phyloP scores from a whole-genome alignment of 345 rosid genomes.

The Eucalyptus erythrocorys region DNA sequence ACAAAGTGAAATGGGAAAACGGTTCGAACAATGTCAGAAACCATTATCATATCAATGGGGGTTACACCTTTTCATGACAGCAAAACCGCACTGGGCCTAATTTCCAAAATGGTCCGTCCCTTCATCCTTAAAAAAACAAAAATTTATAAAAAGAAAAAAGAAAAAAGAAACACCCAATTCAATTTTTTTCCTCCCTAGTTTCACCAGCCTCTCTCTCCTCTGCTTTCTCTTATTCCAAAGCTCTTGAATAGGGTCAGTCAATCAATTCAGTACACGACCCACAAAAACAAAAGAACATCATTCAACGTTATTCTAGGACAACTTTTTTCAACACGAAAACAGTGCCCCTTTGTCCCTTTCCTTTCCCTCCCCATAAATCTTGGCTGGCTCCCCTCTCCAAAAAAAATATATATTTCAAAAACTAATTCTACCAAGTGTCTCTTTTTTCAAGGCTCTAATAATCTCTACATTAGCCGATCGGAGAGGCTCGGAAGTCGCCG shows the following conservation, averaged over 20 bases:
- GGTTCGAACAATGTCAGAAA: not conserved
- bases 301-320: not conserved
- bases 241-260: constrained; percentile 3
- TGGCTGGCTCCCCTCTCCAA: not conserved
- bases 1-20: not conserved
- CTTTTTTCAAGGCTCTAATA: not conserved
- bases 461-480: constrained; percentile 69
- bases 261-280: not conserved
- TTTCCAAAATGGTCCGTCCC: not conserved
- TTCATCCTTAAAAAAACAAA: not conserved
- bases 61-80: not conserved
- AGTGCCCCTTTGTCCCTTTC: not conserved
- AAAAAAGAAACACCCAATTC: not conserved
- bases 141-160: not conserved
- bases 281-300: not conserved
- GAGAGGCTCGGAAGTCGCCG: constrained; percentile 88
- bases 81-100: not conserved
- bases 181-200: not conserved
- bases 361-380: not conserved
- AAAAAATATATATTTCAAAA: not conserved
- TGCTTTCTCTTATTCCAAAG: constrained; percentile 23
- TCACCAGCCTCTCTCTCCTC: not conserved
- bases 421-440: not conserved
- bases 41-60: not conserved
- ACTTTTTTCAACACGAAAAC: constrained; percentile 7